Base-by-base conservation (phyloP, 164 flowering plant species). In the Paratinospora sagittata region DNA sequence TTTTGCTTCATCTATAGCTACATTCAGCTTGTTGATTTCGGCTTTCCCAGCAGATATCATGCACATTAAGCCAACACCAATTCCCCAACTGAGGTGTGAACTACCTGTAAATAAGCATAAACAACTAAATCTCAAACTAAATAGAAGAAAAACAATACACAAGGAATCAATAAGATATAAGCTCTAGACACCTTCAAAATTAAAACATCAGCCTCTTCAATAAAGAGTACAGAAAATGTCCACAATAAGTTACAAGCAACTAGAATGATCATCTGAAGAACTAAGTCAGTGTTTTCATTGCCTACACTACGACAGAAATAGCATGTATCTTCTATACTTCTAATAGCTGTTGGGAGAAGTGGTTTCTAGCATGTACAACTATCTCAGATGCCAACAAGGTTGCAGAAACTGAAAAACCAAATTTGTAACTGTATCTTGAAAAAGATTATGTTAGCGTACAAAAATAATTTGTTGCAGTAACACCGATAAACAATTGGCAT, bases 31-130 rank as follows among this genome's bases (percentile, higher is more conserved):
- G 81, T 74, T 76, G 63, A 89, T 85, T 65, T 91, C 92, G 65
- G 85, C 74, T 73, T 87, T 85, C 72, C 88, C 90, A 76, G 90
- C 84, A 12, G 90, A 87, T 87, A 86, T 79, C 89, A 90, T 87
- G 78, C 73, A 90, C 89, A 86, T 84, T 3, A 89, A 78, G 11
- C 93, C 93, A 63, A 84, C 74, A 26, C 90, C 84, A 77, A 90
- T 78, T 37, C 95, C 97, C 84, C 84, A 86, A 24, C 79, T 71
- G 72, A 87, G 84, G 27, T 76, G 69, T 27, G 91, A 79, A 77
- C 63, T 72, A 65, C 79, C 93, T 89, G 77, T 67, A 76, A 68
- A 63, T 49, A 12, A 70, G 14, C 61, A 69, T n/a, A 2, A 19
- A 45, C 11, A 55, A 16, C 19, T 3, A 16, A 24, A 57, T 12